Evolutionary conservation across 257 asterid genomes (phyloP).

Genomic region (Thymus mandschuricus): DNA sequence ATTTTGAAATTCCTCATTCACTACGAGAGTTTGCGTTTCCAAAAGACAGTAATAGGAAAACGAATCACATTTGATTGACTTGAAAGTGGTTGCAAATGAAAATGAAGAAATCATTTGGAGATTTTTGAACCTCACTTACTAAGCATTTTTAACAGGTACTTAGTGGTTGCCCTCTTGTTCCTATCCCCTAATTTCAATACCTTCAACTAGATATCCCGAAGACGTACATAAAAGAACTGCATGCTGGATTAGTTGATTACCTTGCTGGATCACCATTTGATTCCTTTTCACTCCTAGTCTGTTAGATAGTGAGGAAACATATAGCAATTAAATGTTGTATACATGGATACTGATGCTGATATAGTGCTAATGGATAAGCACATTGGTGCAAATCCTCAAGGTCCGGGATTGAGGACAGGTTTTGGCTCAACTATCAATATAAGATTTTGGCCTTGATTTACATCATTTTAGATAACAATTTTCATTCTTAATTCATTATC

Average conservation of each 20-base stretch:
- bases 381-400: not conserved
- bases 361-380: not conserved
- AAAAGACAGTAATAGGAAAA: not conserved
- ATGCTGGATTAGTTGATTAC: not conserved
- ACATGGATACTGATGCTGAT: not conserved
- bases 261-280: too few species aligned
- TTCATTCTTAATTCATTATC: not conserved
- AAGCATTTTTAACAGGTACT: too few species aligned
- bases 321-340: not conserved
- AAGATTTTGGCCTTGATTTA: not conserved
- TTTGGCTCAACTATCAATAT: not conserved
- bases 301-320: not conserved
- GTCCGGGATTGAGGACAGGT: not conserved
- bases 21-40: not conserved
- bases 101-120: not conserved
- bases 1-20: slow-evolving; percentile 6
- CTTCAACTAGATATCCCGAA: not conserved
- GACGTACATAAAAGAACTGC: not conserved
- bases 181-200: not conserved
- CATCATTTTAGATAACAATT: not conserved
- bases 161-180: not conserved
- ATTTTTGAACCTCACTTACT: not conserved
- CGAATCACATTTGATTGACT: not conserved
- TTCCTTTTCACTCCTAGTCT: not conserved
- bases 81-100: not conserved